phyloP scores from a whole-genome alignment of 1,284 basidiomycete species.

The Trichosporon inkin region DNA sequence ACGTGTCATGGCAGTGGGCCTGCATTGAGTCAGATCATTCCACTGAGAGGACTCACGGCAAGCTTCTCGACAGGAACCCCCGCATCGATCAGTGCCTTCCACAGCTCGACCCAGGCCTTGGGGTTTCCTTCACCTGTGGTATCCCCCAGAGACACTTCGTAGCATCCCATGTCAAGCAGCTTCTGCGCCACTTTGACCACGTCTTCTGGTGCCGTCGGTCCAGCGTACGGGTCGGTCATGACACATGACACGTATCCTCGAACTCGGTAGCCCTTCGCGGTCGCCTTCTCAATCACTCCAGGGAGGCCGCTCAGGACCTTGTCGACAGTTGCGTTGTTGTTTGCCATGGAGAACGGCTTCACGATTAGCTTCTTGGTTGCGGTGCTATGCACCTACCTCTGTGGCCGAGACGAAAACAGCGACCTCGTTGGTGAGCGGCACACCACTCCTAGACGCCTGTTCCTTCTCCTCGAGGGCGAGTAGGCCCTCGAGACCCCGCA shows the following conservation, averaged over 20 bases:
- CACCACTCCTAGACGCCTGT: constrained; percentile 14
- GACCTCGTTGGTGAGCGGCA: constrained; percentile 68
- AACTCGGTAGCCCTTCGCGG: constrained; percentile 63
- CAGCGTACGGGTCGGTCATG: constrained; percentile 81
- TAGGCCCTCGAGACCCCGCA: constrained; percentile 68
- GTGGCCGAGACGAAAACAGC: constrained; percentile 86
- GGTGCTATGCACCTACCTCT: constrained; percentile 54
- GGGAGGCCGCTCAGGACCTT: constrained; percentile 66
- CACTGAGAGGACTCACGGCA: constrained; percentile 57
- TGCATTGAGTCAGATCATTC: constrained; percentile 1
- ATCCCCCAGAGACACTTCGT: constrained; percentile 87
- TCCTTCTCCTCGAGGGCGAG: constrained; percentile 49
- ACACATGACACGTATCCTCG: constrained; percentile 79
- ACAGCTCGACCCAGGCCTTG: constrained; percentile 60
- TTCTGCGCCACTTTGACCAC: constrained; percentile 69
- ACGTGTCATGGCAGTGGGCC: constrained; percentile 78
- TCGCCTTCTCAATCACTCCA: constrained; percentile 62
- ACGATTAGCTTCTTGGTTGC: not conserved
- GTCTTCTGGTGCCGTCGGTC: constrained; percentile 62
- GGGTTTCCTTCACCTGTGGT: constrained; percentile 86
- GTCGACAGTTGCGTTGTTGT: constrained; percentile 71
- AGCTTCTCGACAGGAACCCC: constrained; percentile 57
- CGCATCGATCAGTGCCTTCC: constrained; percentile 63
- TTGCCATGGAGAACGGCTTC: constrained; percentile 70
- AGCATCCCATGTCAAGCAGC: constrained; percentile 84